phyloP scores from a whole-genome alignment of 2,329 filamentous ascomycete species.

The Botrytis deweyae region DNA sequence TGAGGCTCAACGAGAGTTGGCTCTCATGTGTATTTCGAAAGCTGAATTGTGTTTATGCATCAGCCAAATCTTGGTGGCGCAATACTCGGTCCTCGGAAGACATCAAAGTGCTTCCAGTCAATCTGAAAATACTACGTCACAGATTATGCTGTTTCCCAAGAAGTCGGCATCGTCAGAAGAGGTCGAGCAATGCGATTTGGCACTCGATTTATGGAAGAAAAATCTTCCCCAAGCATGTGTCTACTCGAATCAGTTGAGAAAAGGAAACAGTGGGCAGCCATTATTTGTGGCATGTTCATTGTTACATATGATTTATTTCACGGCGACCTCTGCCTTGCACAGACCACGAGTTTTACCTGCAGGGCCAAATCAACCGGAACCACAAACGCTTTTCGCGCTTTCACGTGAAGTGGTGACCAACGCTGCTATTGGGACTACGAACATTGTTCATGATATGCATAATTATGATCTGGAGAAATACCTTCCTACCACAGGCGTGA shows the following conservation, averaged over 20 bases:
- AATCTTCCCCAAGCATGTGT: conserved; percentile 69
- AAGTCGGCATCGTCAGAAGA: conserved; percentile 78
- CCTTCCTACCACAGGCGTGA: conserved; percentile 86
- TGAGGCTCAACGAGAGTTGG: conserved; percentile 73
- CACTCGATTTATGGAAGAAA: conserved; percentile 75
- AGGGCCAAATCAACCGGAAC: conserved; percentile 52
- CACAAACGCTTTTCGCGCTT: conserved; percentile 71
- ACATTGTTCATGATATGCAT: conserved; percentile 76
- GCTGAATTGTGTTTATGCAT: conserved; percentile 87
- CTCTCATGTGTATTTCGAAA: conserved; percentile 87
- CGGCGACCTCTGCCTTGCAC: conserved; percentile 86
- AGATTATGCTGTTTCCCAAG: conserved; percentile 89
- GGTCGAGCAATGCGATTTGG: conserved; percentile 74
- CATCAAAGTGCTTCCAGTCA: conserved; percentile 77
- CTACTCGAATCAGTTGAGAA: conserved; percentile 59
- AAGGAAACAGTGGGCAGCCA: conserved; percentile 58
- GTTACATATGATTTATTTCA: conserved; percentile 90
- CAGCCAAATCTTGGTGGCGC: conserved; percentile 82
- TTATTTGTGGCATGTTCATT: conserved; percentile 74
- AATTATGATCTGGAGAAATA: conserved; percentile 71
- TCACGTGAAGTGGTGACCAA: conserved; percentile 81
- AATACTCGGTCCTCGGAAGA: conserved; percentile 88
- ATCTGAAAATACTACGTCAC: conserved; percentile 65
- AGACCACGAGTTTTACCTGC: conserved; percentile 86
- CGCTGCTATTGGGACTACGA: conserved; percentile 81